phyloP scores from a whole-genome alignment of 768 basidiomycete genomes.

The Pleurotus eryngii region DNA sequence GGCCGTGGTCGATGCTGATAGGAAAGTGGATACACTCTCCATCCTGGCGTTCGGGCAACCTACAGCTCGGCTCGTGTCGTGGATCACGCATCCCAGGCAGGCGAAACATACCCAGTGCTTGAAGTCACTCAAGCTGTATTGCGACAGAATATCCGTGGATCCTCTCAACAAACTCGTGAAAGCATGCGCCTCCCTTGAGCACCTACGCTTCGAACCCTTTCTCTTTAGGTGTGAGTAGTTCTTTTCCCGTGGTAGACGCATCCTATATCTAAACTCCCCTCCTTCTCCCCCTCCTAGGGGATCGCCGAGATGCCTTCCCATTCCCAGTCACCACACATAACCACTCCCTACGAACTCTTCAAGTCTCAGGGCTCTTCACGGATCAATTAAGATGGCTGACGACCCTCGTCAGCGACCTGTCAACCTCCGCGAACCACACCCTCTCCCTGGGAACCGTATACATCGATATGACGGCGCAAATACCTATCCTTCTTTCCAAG shows the following conservation, averaged over 20 bases:
- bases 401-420: background rate
- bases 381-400: constrained; percentile 1
- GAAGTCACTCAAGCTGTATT: background rate
- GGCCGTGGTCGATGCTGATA: background rate
- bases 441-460: background rate
- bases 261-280: background rate
- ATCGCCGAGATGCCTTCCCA: background rate
- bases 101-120: background rate
- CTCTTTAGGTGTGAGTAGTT: background rate
- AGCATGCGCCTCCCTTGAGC: background rate
- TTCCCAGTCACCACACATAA: background rate
- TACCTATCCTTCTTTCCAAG: background rate
- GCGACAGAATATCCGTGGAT: background rate
- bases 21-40: background rate
- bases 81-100: background rate
- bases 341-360: background rate
- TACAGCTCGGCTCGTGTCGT: background rate
- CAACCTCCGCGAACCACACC: background rate
- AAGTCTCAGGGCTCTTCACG: background rate
- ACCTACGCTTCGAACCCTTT: background rate
- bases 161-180: background rate
- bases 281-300: background rate
- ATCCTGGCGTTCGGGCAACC: background rate
- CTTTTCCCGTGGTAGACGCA: background rate
- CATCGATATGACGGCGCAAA: constrained; percentile 1